phyloP scores from a whole-genome alignment of 2,329 filamentous ascomycete genomes.

The Diaporthe ilicicola region DNA sequence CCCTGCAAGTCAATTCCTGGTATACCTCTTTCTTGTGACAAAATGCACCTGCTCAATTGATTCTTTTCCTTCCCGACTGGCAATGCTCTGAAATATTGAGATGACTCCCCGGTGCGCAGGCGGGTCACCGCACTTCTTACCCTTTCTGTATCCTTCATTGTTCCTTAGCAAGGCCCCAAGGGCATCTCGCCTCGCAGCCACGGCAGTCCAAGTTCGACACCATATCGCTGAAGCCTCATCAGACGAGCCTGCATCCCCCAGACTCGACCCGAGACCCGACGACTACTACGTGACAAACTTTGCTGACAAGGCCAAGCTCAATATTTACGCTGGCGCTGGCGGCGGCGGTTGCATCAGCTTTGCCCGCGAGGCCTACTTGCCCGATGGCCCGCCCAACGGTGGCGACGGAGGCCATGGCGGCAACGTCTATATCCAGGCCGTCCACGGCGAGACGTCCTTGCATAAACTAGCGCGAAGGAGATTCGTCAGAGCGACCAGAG shows the following conservation, averaged over 20 bases:
- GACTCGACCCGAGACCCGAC: conserved; percentile 82
- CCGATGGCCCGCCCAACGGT: conserved; percentile 90
- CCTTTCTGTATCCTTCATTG: conserved; percentile 61
- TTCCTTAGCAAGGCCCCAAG: conserved; percentile 40
- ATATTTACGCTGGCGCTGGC: conserved; percentile 79
- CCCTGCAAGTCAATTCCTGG: not conserved
- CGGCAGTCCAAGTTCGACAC: conserved; percentile 38
- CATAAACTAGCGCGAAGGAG: conserved; percentile 87
- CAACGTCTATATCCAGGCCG: conserved; percentile 92
- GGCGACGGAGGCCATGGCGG: conserved; percentile 93
- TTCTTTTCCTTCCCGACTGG: conserved; percentile 17
- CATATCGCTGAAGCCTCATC: conserved; percentile 39
- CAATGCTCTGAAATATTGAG: conserved; percentile 31
- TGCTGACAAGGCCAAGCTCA: conserved; percentile 83
- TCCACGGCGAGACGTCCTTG: conserved; percentile 88
- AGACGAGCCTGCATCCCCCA: conserved; percentile 53
- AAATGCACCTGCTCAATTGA: not conserved
- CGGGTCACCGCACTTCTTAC: conserved; percentile 48
- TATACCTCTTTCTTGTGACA: not conserved
- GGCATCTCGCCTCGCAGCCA: conserved; percentile 40
- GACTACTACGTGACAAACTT: conserved; percentile 88
- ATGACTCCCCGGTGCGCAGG: conserved; percentile 54
- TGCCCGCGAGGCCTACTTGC: conserved; percentile 87
- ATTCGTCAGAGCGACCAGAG: conserved; percentile 76
- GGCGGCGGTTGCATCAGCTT: conserved; percentile 96